Evolutionary conservation across 495 filamentous ascomycete species (phyloP).

Genomic region (Cudoniella acicularis): DNA sequence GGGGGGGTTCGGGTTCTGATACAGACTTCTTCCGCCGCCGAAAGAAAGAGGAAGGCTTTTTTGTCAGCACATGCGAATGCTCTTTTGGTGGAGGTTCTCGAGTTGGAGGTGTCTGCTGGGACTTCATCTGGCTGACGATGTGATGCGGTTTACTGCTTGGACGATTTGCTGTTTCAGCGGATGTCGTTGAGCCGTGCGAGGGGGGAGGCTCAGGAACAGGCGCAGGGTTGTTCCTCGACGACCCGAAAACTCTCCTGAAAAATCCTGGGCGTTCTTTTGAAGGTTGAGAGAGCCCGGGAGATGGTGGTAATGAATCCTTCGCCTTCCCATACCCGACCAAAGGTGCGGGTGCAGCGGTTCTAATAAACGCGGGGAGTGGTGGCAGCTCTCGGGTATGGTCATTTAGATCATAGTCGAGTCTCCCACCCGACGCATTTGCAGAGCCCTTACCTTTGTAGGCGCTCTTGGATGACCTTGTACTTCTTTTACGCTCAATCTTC

Average conservation of each 20-base stretch:
- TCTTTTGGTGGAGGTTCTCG: conserved; percentile 33
- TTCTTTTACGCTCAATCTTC: conserved; percentile 53
- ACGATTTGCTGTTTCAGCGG: conserved; percentile 22
- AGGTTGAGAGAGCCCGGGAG: conserved; percentile 28
- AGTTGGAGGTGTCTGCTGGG: conserved; percentile 40
- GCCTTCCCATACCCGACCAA: conserved; percentile 56
- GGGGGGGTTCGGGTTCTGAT: conserved; percentile 47
- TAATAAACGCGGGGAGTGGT: conserved; percentile 25
- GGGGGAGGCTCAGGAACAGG: conserved; percentile 42
- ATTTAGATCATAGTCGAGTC: conserved; percentile 19
- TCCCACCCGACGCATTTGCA: conserved; percentile 1
- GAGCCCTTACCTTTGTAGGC: conserved; percentile 23
- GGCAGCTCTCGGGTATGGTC: conserved; percentile 21
- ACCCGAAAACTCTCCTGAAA: conserved; percentile 84
- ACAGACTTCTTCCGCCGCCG: conserved; percentile 86
- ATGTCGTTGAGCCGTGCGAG: conserved; percentile 24
- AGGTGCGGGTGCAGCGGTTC: conserved; percentile 42
- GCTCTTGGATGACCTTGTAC: conserved; percentile 54
- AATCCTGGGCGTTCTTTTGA: conserved; percentile 72
- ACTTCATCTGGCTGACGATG: conserved; percentile 33
- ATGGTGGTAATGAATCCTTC: conserved; percentile 37
- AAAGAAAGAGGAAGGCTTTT: conserved; percentile 92
- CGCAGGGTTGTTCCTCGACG: conserved; percentile 24
- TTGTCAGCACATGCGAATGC: conserved; percentile 57
- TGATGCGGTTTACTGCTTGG: conserved; percentile 31